Conservation (phyloP, 805 yeast genomes). For the Lipomyces anomalus region DNA sequence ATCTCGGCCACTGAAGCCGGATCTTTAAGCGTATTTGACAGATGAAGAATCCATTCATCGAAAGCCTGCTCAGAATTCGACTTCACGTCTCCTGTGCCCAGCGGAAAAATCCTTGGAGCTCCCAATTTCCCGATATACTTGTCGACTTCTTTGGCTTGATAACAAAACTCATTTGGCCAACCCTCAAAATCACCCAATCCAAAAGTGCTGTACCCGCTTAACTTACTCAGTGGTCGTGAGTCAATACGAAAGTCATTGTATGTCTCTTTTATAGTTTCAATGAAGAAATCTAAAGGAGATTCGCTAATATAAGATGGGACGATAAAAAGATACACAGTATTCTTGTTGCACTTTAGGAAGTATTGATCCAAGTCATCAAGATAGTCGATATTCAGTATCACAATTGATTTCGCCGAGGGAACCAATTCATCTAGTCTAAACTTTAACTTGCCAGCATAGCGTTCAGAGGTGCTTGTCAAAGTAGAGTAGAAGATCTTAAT, state of each 20-base stretch:
- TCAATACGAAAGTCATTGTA: conserved; percentile 81
- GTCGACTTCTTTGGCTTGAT: conserved; percentile 74
- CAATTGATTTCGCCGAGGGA: conserved; percentile 37
- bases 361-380: conserved; percentile 78
- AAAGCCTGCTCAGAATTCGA: conserved; percentile 50
- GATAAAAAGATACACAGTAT: conserved; percentile 57
- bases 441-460: conserved; percentile 53
- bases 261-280: conserved; percentile 75
- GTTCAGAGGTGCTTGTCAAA: conserved; percentile 73
- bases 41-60: conserved; percentile 59
- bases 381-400: conserved; percentile 63
- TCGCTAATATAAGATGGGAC: conserved; percentile 90
- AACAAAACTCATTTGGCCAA: conserved; percentile 74
- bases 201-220: conserved; percentile 77
- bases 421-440: conserved; percentile 33
- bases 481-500: conserved; percentile 67
- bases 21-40: conserved; percentile 59
- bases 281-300: conserved; percentile 82
- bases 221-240: conserved; percentile 61
- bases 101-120: conserved; percentile 75
- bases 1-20: conserved; percentile 51
- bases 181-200: conserved; percentile 86
- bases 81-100: conserved; percentile 80
- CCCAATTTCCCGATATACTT: conserved; percentile 74
- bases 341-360: conserved; percentile 55